These are phyloP conservation scores for Penicillium decumbens DNA, from an alignment of 2,329 filamentous ascomycete genomes.

Conservation along the genomic window DNA sequence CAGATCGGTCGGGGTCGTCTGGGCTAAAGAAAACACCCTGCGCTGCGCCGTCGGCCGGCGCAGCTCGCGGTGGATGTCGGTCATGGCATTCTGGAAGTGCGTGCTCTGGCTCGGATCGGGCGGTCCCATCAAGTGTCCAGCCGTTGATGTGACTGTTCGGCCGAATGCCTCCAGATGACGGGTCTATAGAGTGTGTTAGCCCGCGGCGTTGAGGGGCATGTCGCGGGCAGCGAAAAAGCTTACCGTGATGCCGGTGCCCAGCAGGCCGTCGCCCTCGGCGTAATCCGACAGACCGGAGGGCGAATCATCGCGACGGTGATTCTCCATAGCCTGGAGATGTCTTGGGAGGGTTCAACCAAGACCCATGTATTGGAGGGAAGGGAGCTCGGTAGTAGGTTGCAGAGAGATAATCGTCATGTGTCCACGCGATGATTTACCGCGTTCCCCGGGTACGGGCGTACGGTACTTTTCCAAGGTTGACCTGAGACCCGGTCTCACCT, in stretches of 20 bases:
- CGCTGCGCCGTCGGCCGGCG: slow-evolving; percentile 78
- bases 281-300: slow-evolving; percentile 41
- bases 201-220: slow-evolving; percentile 7
- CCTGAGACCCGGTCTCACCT: slow-evolving; percentile 4
- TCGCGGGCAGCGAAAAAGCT: slow-evolving; percentile 10
- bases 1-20: slow-evolving; percentile 87
- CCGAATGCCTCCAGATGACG: slow-evolving; percentile 88
- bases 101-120: slow-evolving; percentile 50
- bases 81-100: slow-evolving; percentile 83
- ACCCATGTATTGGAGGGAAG: slow-evolving; percentile 23
- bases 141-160: slow-evolving; percentile 90
- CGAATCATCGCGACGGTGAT: slow-evolving; percentile 45
- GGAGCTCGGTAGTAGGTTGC: slow-evolving; percentile 13
- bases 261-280: slow-evolving; percentile 43
- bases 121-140: slow-evolving; percentile 78
- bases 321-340: slow-evolving; percentile 38
- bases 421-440: slow-evolving; percentile 35
- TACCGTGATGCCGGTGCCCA: slow-evolving; percentile 49
- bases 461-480: slow-evolving; percentile 22
- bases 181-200: slow-evolving; percentile 51
- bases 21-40: slow-evolving; percentile 84
- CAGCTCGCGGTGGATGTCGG: slow-evolving; percentile 83
- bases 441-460: slow-evolving; percentile 21
- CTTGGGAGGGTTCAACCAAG: slow-evolving; percentile 20
- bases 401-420: slow-evolving; percentile 20